phyloP scores from a whole-genome alignment of 2,329 filamentous ascomycete genomes.

The Phialophora macrospora region DNA sequence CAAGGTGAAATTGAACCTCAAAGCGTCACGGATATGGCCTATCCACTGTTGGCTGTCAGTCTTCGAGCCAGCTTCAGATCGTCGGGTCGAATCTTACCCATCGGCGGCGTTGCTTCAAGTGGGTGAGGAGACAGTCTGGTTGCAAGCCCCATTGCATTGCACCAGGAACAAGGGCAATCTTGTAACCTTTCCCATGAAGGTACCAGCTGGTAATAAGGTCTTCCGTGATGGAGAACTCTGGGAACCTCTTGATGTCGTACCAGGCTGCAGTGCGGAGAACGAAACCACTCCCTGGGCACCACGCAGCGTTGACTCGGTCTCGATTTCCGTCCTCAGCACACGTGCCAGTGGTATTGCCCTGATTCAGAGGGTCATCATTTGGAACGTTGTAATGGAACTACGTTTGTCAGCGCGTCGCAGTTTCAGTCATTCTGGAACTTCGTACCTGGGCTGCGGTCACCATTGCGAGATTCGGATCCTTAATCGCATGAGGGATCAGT shows the following conservation, averaged over 20 bases:
- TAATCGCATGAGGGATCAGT: slow-evolving; percentile 45
- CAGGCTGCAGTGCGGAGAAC: slow-evolving; percentile 40
- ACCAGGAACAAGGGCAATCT: slow-evolving; percentile 39
- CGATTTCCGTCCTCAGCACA: slow-evolving; percentile 43
- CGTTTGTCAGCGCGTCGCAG: slow-evolving; percentile 13
- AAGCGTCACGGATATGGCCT: slow-evolving; percentile 30
- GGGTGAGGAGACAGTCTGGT: slow-evolving; percentile 45
- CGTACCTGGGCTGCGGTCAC: slow-evolving; percentile 43
- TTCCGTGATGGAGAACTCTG: slow-evolving; percentile 40
- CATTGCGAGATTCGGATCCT: slow-evolving; percentile 41
- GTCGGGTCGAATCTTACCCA: slow-evolving; percentile 51
- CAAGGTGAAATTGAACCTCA: slow-evolving; percentile 26
- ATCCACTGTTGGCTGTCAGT: slow-evolving; percentile 32
- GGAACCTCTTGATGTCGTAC: slow-evolving; percentile 40
- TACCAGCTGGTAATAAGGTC: slow-evolving; percentile 40
- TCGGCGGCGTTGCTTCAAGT: slow-evolving; percentile 47
- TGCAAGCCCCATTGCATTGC: slow-evolving; percentile 41
- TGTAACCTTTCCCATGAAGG: slow-evolving; percentile 40
- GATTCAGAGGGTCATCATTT: slow-evolving; percentile 39
- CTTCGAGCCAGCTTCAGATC: slow-evolving; percentile 44
- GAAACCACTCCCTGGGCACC: slow-evolving; percentile 43
- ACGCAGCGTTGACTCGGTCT: slow-evolving; percentile 40
- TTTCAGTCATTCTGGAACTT: neutral
- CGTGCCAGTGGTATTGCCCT: slow-evolving; percentile 44
- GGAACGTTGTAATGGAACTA: slow-evolving; percentile 43